A percentile compares a stretch with the other conserved stretches of the same genome.
These are phyloP conservation scores for Solanum chaucha DNA, from an alignment of 257 asterid genomes.

Conservation along the genomic window DNA sequence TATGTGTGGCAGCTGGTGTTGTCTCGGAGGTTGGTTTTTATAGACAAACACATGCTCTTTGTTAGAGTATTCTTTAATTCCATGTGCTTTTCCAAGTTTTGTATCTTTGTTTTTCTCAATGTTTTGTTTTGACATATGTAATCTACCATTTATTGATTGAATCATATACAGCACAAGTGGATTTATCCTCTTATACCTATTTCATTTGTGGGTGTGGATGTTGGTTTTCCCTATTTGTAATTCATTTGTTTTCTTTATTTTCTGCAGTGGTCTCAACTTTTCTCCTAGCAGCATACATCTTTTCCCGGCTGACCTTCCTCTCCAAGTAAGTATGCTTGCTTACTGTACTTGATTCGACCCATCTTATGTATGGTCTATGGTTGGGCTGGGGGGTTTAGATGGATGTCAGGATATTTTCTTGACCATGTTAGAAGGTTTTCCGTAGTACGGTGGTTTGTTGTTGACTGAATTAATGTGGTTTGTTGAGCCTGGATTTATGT, in stretches of 20 bases:
- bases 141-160: not conserved
- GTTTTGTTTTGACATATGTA: not conserved
- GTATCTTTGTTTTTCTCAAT: not conserved
- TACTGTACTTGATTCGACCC: not conserved
- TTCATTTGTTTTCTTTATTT: not conserved
- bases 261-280: constrained; percentile 51
- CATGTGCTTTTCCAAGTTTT: not conserved
- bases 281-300: constrained; percentile 55
- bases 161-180: not conserved
- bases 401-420: not conserved
- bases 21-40: constrained; percentile 43
- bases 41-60: not conserved
- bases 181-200: not conserved
- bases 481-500: not conserved
- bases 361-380: not conserved
- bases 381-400: not conserved
- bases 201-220: not conserved
- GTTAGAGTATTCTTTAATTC: not conserved
- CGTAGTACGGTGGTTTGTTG: not conserved
- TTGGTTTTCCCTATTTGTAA: not conserved
- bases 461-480: not conserved
- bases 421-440: not conserved
- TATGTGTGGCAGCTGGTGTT: constrained; percentile 84
- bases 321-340: constrained; percentile 37
- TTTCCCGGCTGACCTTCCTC: constrained; percentile 46